Percentiles rank a stretch among this genome's conserved stretches.
Evolutionary conservation across 805 yeast species (phyloP).

Genomic region (Candida sithepensis): DNA sequence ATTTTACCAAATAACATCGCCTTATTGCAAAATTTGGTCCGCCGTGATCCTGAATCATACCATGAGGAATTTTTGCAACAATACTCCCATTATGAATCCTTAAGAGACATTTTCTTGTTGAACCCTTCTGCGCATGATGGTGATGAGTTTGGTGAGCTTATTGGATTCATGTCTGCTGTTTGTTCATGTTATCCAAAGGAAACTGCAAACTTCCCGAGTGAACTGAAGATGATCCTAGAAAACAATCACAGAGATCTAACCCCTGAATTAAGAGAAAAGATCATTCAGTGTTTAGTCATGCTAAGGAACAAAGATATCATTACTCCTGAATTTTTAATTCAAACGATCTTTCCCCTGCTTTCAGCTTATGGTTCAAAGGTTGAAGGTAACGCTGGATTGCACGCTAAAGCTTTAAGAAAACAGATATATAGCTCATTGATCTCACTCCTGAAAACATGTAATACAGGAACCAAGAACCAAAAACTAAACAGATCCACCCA

Average conservation of each 20-base stretch:
- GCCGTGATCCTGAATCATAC: conserved; percentile 92
- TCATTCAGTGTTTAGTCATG: conserved; percentile 86
- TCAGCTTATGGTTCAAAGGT: conserved; percentile 57
- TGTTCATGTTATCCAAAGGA: conserved; percentile 87
- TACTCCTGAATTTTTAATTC: conserved; percentile 74
- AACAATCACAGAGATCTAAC: conserved; percentile 78
- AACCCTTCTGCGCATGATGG: conserved; percentile 61
- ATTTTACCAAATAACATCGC: conserved; percentile 90
- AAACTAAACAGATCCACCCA: conserved; percentile 87
- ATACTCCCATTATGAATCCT: conserved; percentile 86
- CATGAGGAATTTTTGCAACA: conserved; percentile 92
- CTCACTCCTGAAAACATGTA: conserved; percentile 73
- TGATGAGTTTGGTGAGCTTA: conserved; percentile 73
- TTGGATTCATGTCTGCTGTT: conserved; percentile 90
- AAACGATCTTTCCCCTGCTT: conserved; percentile 83
- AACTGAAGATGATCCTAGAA: conserved; percentile 61
- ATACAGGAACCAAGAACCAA: conserved; percentile 86
- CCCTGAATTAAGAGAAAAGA: conserved; percentile 86
- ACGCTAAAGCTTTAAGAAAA: conserved; percentile 77
- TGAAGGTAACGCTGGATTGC: conserved; percentile 46
- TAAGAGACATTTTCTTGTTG: conserved; percentile 79
- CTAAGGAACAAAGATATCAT: conserved; percentile 81
- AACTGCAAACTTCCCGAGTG: conserved; percentile 80
- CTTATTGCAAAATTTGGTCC: conserved; percentile 83
- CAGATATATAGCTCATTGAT: conserved; percentile 80